Base-by-base conservation (phyloP, 2,329 filamentous ascomycete genomes). In the Arthrobotrys iridis region DNA sequence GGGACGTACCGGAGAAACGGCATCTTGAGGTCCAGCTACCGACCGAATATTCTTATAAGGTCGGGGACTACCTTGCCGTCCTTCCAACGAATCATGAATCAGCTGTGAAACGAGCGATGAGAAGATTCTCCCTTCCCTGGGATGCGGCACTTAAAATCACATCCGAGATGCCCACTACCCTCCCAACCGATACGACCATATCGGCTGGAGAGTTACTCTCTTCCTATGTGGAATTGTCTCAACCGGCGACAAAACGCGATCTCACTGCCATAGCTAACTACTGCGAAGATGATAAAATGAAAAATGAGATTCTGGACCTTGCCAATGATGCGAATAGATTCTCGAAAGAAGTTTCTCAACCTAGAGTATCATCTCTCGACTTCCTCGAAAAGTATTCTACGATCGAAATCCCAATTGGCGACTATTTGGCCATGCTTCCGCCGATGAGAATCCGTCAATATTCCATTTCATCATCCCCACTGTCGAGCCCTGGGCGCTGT, bases 361-460 rank as follows among this genome's bases (percentile, higher is more conserved):
- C 89, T 78, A 86, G 87, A 7, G 83, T 88, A 18, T 90, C 88
- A 0, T 82, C 91, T 0, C 84, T 94, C 4, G 90, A 93, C 75
- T 84, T 94, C 1, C 85, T 94, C 0, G 88, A 92, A 79, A 84
- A 85, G 8, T 90, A 88, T 79, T 84, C 86, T 0, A 82, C 84
- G 0, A 84, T 91, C 30, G 82, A 86, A 1, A 81, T 94, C 0
- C 85, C 90, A 0, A 85, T 95, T 22, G 86, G 86, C 2, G 83
- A 87, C 15, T 94, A 91, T 83, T 84, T 95, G 5, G 85, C 85
- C 33, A 89, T 93, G 85, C 86, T 93, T 0, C 90, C 90, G 1
- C 89, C 91, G 0, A 91, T 95, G 88, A 88, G 91, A 26, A 85
- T 91, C 40, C 87, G 91, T n/a, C 89, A 92, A 81, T 93, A 93